Evolutionary conservation across 129 eudicot genomes (phyloP).

Genomic region (Helianthus tuberosus): DNA sequence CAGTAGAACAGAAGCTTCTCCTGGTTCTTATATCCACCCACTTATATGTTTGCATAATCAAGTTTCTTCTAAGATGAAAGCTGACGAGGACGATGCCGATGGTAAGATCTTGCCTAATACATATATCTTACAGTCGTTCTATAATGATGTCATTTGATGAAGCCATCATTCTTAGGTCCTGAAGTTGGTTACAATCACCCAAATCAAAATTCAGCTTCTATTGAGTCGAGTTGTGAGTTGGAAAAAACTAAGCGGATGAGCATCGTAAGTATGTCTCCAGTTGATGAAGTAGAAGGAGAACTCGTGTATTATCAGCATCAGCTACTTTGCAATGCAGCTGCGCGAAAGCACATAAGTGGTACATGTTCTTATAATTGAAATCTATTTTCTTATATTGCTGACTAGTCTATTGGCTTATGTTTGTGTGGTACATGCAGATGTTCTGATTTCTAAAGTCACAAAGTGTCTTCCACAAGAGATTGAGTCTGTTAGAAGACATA

Average conservation of each 20-base stretch:
- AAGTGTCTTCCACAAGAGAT: constrained; percentile 69
- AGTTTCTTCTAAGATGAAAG: constrained; percentile 26
- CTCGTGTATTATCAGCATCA: constrained; percentile 72
- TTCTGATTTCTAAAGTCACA: constrained; percentile 65
- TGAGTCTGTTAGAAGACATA: constrained; percentile 57
- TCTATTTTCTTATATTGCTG: constrained; percentile 6
- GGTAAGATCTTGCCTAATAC: constrained; percentile 42
- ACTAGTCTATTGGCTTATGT: not conserved
- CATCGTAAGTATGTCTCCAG: constrained; percentile 58
- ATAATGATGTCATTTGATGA: constrained; percentile 27
- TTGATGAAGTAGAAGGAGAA: constrained; percentile 95
- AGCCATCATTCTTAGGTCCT: constrained; percentile 52
- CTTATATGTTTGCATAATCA: constrained; percentile 44
- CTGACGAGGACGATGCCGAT: constrained; percentile 38
- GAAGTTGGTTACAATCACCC: constrained; percentile 45
- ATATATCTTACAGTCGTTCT: not conserved
- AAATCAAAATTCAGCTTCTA: constrained; percentile 32
- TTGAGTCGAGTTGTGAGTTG: constrained; percentile 35
- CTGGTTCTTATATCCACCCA: constrained; percentile 60
- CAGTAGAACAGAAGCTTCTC: constrained; percentile 53
- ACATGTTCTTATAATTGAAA: not conserved
- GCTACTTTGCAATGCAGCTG: constrained; percentile 57
- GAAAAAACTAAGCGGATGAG: constrained; percentile 48
- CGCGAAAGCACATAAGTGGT: constrained; percentile 72
- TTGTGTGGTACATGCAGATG: constrained; percentile 52